Base-by-base conservation (phyloP, 805 yeast species). In the Nakazawaea sp. region DNA sequence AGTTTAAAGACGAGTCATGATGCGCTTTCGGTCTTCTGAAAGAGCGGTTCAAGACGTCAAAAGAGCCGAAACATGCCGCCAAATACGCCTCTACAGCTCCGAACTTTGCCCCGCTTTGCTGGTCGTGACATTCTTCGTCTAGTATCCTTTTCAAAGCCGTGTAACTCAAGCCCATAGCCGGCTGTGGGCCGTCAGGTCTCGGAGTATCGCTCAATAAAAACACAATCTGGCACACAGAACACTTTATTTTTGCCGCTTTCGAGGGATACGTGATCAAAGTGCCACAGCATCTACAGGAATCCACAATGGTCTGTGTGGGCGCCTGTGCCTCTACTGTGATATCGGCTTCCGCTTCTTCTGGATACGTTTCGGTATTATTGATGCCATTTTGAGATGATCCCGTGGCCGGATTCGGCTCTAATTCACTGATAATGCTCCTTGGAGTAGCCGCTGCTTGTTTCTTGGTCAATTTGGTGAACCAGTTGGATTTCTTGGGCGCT, bases 161-260 rank as follows among this genome's bases (percentile, higher is more conserved):
- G 36, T 56, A 62, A 3, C 71, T 61, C 20, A 55, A 27, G 13
- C 46, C 35, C 18, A 28, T 19, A 16, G 13, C 6, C 28, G 8
- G 28, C 28, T 7, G 13, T 10, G 28, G 31, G 8, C 17, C 18
- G 8, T 6, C 5, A 6, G 31, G 16, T 5, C 5, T 12, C 8
- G 8, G 13, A 62, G 34, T 10, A 60, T 43, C 23, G 62, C 59
- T 1, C 75, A 20, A 13, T 18, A 17, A 24, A 10, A 40, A 24
- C 12, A 42, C 75, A 5, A 80, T 69, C 26, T 63, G 66, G 48
- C 95, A 84, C 4, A 75, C 63, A 0, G 78, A 63, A 50, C 95
- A 84, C 40, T 71, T 68, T 50, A 72, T 78, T 39, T 61, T 67
- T 5, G 43, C 27, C 4, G 56, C 58, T 8, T 48, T 40, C 2